Evolutionary conservation across 2,329 filamentous ascomycete species (phyloP).

Genomic region (Hirsutella thompsonii): DNA sequence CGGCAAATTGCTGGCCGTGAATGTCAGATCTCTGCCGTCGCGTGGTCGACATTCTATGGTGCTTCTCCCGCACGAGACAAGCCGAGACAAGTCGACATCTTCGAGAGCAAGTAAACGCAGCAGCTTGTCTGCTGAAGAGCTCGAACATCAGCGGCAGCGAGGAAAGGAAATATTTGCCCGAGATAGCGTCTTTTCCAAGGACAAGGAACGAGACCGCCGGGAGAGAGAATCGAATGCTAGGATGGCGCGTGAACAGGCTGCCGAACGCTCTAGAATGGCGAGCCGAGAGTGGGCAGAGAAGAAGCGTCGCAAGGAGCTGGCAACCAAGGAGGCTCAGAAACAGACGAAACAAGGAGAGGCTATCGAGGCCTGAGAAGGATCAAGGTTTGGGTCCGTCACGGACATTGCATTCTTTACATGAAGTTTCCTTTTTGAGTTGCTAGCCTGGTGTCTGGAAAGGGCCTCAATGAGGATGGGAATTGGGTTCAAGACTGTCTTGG

Average conservation of each 20-base stretch:
- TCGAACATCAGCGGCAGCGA: slow-evolving; percentile 35
- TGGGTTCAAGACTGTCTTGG: no score
- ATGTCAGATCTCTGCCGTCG: slow-evolving; percentile 6
- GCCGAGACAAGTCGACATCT: slow-evolving; percentile 32
- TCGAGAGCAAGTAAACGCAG: slow-evolving; percentile 32
- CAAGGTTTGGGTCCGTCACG: not conserved
- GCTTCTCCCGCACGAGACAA: slow-evolving; percentile 11
- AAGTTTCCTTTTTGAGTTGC: no score
- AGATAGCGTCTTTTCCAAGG: slow-evolving; percentile 33
- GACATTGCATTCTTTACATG: no score
- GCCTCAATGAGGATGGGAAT: no score
- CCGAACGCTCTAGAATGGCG: slow-evolving; percentile 44
- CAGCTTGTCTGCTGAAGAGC: slow-evolving; percentile 35
- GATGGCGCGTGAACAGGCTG: slow-evolving; percentile 44
- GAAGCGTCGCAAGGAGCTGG: slow-evolving; percentile 29
- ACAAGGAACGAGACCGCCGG: slow-evolving; percentile 37
- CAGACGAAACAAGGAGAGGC: slow-evolving; percentile 5
- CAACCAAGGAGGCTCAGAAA: slow-evolving; percentile 3
- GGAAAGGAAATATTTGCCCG: slow-evolving; percentile 40
- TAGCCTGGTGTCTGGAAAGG: no score
- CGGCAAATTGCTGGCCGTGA: slow-evolving; percentile 2
- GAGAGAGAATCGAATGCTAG: slow-evolving; percentile 42
- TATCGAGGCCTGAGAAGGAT: not conserved
- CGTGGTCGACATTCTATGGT: slow-evolving; percentile 15
- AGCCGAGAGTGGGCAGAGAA: slow-evolving; percentile 52